phyloP scores from a whole-genome alignment of 2,329 filamentous ascomycete species.

The Dothideomycetes sp. region DNA sequence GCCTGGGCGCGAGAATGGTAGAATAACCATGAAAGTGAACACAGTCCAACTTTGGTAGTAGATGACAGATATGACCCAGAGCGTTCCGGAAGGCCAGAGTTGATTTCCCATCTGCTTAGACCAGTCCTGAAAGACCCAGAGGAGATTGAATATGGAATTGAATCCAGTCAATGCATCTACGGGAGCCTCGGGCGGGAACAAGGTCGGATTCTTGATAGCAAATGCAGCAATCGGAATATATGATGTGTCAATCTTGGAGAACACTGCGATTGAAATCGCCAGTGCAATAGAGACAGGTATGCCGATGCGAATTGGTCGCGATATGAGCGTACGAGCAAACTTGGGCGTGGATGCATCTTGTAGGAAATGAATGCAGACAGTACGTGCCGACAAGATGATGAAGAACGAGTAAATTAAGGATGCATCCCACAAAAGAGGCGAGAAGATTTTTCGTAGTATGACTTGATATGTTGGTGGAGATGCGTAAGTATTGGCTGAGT shows the following conservation, averaged over 20 bases:
- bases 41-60: constrained; percentile 37
- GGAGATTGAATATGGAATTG: constrained; percentile 36
- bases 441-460: constrained; percentile 33
- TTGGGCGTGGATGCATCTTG: constrained; percentile 21
- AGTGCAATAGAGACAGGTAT: constrained; percentile 30
- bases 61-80: constrained; percentile 32
- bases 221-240: constrained; percentile 19
- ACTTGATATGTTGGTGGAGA: constrained; percentile 28
- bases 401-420: constrained; percentile 34
- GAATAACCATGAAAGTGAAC: constrained; percentile 35
- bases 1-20: constrained; percentile 28
- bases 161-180: constrained; percentile 15
- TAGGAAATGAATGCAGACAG: constrained; percentile 32
- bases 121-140: constrained; percentile 31
- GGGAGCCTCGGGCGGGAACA: neutral
- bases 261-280: constrained; percentile 27
- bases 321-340: constrained; percentile 30
- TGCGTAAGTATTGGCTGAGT: constrained; percentile 21
- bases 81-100: constrained; percentile 31
- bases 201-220: neutral
- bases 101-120: constrained; percentile 26
- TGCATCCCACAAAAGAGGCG: constrained; percentile 35
- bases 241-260: constrained; percentile 19
- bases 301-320: constrained; percentile 30
- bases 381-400: constrained; percentile 35